Evolutionary conservation across 2,329 filamentous ascomycete species (phyloP).

Genomic region (Torrubiella hemipterigena): DNA sequence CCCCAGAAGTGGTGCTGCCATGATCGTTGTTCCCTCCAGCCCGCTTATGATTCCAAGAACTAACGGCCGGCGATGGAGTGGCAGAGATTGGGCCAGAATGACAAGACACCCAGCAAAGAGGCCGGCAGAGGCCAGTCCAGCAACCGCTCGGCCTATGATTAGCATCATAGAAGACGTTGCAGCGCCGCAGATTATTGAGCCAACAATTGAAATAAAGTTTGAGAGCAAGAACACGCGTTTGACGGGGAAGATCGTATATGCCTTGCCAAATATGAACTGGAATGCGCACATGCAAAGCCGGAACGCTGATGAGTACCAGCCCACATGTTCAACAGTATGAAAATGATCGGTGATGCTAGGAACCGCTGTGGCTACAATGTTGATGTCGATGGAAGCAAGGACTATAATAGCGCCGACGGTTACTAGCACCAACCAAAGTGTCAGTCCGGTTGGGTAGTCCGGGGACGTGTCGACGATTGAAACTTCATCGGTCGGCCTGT

Average conservation of each 20-base stretch:
- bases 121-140: conserved; percentile 29
- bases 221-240: conserved; percentile 27
- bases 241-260: conserved; percentile 24
- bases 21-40: conserved; percentile 8
- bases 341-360: conserved; percentile 12
- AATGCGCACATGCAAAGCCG: conserved; percentile 16
- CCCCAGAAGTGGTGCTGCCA: conserved; percentile 13
- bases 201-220: conserved; percentile 28
- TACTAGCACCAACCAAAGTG: conserved; percentile 2
- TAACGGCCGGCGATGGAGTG: conserved; percentile 2
- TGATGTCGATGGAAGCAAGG: conserved; percentile 11
- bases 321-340: conserved; percentile 11
- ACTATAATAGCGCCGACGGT: conserved; percentile 4
- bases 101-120: conserved; percentile 22
- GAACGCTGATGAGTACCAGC: conserved; percentile 16
- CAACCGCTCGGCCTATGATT: conserved; percentile 32
- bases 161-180: conserved; percentile 26
- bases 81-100: conserved; percentile 3
- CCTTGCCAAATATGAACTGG: conserved; percentile 17
- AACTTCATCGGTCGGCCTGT: no score
- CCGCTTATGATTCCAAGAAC: conserved; percentile 6
- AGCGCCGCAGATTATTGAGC: conserved; percentile 30
- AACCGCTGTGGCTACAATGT: conserved; percentile 11
- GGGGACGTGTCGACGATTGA: no score
- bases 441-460: conserved; percentile 2